These are phyloP conservation scores for Trichoderma oligosporum DNA, from an alignment of 2,329 filamentous ascomycete species.

Conservation along the genomic window DNA sequence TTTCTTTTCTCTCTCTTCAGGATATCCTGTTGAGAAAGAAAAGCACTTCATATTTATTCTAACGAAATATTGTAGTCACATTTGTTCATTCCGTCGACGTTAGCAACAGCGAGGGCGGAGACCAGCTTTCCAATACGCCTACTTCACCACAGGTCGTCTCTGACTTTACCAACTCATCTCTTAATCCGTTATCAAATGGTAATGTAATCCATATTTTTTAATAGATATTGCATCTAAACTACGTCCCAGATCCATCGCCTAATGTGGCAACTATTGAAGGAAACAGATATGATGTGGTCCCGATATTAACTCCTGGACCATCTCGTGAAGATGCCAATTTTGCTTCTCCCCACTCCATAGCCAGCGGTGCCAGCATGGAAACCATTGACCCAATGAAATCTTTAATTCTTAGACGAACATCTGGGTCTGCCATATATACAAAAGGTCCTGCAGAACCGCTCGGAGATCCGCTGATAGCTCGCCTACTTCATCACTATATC, in stretches of 20 bases:
- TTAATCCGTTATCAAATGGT: background rate
- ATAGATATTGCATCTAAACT: no score
- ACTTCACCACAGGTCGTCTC: background rate
- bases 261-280: background rate
- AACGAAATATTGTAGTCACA: background rate
- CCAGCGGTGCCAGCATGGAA: background rate
- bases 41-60: background rate
- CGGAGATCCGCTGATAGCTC: background rate
- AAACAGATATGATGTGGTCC: background rate
- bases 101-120: background rate
- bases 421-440: background rate
- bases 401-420: background rate
- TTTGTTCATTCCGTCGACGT: background rate
- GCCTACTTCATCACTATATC: background rate
- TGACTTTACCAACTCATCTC: background rate
- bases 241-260: background rate
- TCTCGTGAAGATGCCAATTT: background rate
- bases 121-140: background rate
- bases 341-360: background rate
- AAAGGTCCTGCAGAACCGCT: background rate
- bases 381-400: background rate
- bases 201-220: no score
- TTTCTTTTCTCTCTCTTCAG: no score
- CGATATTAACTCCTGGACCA: background rate
- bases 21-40: rapidly evolving